Percentiles rank a stretch among this genome's conserved stretches.
These are phyloP conservation scores for Cynanchum wilfordii DNA, from an alignment of 257 asterid genomes.

Conservation along the genomic window DNA sequence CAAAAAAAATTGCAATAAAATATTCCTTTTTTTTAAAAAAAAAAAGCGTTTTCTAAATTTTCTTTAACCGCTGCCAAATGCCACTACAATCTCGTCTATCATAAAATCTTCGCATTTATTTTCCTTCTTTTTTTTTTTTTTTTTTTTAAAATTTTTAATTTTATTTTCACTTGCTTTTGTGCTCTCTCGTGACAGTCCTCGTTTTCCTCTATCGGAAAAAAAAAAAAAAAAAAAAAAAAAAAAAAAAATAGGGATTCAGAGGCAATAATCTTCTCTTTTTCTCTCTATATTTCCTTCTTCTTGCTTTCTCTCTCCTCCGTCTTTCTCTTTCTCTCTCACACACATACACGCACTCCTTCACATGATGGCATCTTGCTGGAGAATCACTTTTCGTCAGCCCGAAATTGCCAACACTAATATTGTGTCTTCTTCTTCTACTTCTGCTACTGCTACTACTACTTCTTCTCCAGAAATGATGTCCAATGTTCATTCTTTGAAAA, in stretches of 20 bases:
- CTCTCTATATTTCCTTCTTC: background rate
- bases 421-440: background rate
- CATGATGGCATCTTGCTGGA: slow-evolving; percentile 24
- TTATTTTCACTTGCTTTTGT: background rate
- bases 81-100: background rate
- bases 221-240: too few species aligned
- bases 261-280: background rate
- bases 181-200: slow-evolving; percentile 5
- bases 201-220: background rate
- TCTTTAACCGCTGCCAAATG: background rate
- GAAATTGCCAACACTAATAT: background rate
- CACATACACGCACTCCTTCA: background rate
- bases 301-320: background rate
- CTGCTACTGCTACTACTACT: background rate
- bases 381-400: slow-evolving; percentile 14
- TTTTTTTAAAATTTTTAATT: background rate
- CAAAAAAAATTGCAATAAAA: background rate
- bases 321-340: background rate
- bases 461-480: background rate
- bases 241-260: too few species aligned
- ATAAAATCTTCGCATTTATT: background rate
- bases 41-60: too few species aligned
- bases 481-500: background rate
- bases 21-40: too few species aligned
- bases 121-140: too few species aligned